These are phyloP conservation scores for Ophiostoma triangulosporum DNA, from an alignment of 2,329 filamentous ascomycete genomes.

Conservation along the genomic window DNA sequence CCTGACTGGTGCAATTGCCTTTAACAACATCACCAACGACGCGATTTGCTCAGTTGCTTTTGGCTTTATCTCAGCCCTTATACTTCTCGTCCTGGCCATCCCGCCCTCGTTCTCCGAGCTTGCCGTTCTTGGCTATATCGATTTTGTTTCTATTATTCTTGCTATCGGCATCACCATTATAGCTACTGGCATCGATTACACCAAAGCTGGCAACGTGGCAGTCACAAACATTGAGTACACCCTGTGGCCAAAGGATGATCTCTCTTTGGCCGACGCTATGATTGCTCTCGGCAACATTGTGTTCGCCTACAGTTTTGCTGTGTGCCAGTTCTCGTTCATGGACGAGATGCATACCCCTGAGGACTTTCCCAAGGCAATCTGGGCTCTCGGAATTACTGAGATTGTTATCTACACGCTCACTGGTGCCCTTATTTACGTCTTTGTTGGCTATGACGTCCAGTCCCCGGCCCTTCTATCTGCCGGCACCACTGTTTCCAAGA, in stretches of 20 bases:
- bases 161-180: conserved; percentile 1
- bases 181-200: neutral
- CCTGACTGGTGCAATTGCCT: neutral
- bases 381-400: neutral
- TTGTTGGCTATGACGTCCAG: neutral
- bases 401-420: neutral
- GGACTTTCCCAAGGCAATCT: neutral
- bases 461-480: neutral
- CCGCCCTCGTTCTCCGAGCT: neutral
- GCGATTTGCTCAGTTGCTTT: neutral
- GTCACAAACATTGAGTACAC: neutral
- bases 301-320: neutral
- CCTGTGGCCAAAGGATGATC: neutral
- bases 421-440: neutral
- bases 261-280: neutral
- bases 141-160: neutral
- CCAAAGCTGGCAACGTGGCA: neutral
- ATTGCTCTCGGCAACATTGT: conserved; percentile 1
- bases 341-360: neutral
- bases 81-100: neutral
- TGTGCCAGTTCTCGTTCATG: conserved; percentile 2
- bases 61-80: neutral
- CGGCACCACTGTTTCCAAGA: neutral
- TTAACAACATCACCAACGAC: conserved; percentile 1
- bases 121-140: neutral